Evolutionary conservation across 2,329 filamentous ascomycete genomes (phyloP), one percentile per base, ranked within the genome.

Genomic region (Penicillium sp.): DNA sequence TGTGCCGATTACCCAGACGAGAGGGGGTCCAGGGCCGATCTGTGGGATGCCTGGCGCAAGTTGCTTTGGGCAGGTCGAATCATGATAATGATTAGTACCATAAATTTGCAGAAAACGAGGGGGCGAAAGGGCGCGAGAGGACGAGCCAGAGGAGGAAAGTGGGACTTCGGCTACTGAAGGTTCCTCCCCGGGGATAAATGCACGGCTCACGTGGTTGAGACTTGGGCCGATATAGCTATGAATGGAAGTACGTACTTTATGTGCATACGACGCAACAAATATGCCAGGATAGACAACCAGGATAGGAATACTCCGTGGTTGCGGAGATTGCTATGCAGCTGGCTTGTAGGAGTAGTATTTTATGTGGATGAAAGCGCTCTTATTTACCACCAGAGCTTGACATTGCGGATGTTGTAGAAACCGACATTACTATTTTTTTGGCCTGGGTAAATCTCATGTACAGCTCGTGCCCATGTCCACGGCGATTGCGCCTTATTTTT

Each of bases 401-500:
- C 14, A 38, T 11, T 22, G 11, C 33, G n/a, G 40, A 16, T 33
- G 43, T 45, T 61, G 49, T 59, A 66, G 58, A 65, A 64, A 60
- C 63, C 63, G 60, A 67, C 60, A 64, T 63, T 64, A 65, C 58
- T 42, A 53, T 59, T 56, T 68, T 68, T 68, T 66, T 58, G 52
- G 55, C 61, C 63, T 67, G 62, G 61, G 53, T 61, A 60, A 45
- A 53, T 57, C 53, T 65, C 60, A 68, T 68, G 59, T 69, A 67
- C 66, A 68, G 55, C 61, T 61, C 48, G 52, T 62, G 60, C 57
- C 60, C 62, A 62, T 38, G 52, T 59, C 40, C 55, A 57, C 60
- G 52, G 53, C 53, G 62, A 59, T 61, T 51, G 54, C 55, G 58
- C 37, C 52, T 65, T 14, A 3, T 6, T 60, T 70, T 68, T 64